A percentile compares a stretch with the other conserved stretches of the same genome.
phyloP scores from a whole-genome alignment of 2,329 filamentous ascomycete genomes.

The Periconia sp. region DNA sequence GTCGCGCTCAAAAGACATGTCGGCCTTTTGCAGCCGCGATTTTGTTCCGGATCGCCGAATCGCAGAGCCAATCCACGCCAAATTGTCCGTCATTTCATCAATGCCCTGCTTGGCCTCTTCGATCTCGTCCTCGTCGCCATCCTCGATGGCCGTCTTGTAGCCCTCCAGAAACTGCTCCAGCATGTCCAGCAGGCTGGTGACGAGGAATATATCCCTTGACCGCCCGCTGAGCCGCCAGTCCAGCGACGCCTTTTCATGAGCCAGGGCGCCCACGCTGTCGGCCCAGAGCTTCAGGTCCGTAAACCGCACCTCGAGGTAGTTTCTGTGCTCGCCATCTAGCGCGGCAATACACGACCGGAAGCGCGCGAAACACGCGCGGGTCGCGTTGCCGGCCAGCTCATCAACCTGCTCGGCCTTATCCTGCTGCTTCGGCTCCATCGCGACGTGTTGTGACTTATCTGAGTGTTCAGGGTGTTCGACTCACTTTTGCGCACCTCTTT shows the following conservation, averaged over 20 bases:
- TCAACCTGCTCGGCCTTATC: too few species aligned
- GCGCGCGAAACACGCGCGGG: too few species aligned
- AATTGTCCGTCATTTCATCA: not conserved
- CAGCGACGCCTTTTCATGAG: not conserved
- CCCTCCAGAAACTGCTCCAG: not conserved
- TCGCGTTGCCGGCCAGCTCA: too few species aligned
- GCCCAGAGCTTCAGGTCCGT: slow-evolving; percentile 3
- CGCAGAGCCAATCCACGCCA: not conserved
- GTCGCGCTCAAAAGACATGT: not conserved
- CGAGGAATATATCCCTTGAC: not conserved
- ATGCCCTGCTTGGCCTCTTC: not conserved
- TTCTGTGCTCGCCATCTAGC: too few species aligned
- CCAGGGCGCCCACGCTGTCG: not conserved
- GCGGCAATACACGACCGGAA: too few species aligned
- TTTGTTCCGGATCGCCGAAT: not conserved
- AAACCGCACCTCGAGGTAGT: too few species aligned
- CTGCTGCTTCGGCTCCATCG: too few species aligned
- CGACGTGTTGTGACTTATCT: too few species aligned
- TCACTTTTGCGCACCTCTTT: too few species aligned
- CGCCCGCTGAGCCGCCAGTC: not conserved
- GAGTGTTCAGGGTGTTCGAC: too few species aligned
- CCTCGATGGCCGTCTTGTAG: not conserved
- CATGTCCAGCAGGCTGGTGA: not conserved
- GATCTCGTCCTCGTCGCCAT: not conserved
- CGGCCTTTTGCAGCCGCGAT: not conserved